These are phyloP conservation scores for Amaranthus hypochondriacus DNA, from an alignment of 148 eudicot genomes.

Conservation along the genomic window DNA sequence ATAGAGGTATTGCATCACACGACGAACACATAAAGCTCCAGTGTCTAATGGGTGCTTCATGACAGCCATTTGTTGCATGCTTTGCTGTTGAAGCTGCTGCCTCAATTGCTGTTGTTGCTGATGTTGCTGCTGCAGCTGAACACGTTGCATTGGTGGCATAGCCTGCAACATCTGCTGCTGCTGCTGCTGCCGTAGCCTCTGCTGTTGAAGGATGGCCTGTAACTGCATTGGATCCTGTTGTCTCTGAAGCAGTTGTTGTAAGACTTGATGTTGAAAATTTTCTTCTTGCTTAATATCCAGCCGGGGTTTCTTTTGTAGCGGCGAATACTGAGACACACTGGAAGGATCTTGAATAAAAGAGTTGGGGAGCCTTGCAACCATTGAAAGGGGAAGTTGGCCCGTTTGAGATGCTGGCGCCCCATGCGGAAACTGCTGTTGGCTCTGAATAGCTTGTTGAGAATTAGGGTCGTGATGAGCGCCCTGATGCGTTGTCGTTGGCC, in stretches of 20 bases:
- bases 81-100: slow-evolving; percentile 72
- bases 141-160: slow-evolving; percentile 23
- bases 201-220: slow-evolving; percentile 80
- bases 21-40: slow-evolving; percentile 79
- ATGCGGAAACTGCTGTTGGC: slow-evolving; percentile 47
- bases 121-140: slow-evolving; percentile 49
- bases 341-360: slow-evolving; percentile 62
- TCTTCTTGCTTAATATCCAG: slow-evolving; percentile 85
- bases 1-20: slow-evolving; percentile 87
- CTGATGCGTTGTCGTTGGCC: slow-evolving; percentile 56
- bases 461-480: slow-evolving; percentile 58
- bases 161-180: slow-evolving; percentile 49
- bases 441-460: slow-evolving; percentile 48
- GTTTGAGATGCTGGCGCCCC: slow-evolving; percentile 50
- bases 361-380: slow-evolving; percentile 44
- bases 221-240: slow-evolving; percentile 74
- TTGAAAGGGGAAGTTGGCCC: slow-evolving; percentile 50
- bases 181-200: slow-evolving; percentile 73
- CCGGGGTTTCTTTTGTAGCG: slow-evolving; percentile 75
- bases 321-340: slow-evolving; percentile 33
- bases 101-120: slow-evolving; percentile 50
- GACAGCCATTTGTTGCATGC: slow-evolving; percentile 52
- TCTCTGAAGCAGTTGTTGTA: slow-evolving; percentile 69
- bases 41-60: slow-evolving; percentile 67
- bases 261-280: slow-evolving; percentile 58